Base-by-base conservation (phyloP, 352 stramenopile genomes). In the Globisporangium mamillatum region DNA sequence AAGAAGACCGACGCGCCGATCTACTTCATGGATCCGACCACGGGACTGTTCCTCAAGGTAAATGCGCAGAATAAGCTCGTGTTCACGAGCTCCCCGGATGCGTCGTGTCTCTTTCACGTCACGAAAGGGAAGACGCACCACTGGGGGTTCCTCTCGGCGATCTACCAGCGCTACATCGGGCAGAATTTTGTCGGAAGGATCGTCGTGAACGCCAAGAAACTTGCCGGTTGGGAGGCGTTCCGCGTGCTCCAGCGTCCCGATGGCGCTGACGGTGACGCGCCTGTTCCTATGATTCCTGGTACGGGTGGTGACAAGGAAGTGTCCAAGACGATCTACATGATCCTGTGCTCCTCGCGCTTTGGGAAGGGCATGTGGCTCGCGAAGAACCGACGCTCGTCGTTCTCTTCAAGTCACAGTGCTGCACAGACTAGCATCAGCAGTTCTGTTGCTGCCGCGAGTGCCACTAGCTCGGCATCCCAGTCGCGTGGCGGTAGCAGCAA, bases 311-410 rank as follows among this genome's bases (percentile, higher is more conserved):
- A 66, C 24, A 66, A 59, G 16, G 54, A 67, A 36, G 32, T 62
- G 16, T 71, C 61, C 3, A 63, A 66, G 34, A 76, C 73, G 6
- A 75, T 94, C 20, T 91, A 92, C 63, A 56, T 94, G 38, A 87
- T 94, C 48, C 58, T 94, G 38, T 91, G 85, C 71, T 91, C 83
- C 9, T 79, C 85, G 3, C 79, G 87, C 8, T 94, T 94, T 27
- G 87, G 87, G 18, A 93, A 93, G 63, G 85, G 85, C 68, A 92
- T 92, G 85, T 94, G 82, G 80, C 74, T 91, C 32, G 82, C 80
- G 16, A 82, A 87, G 25, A 83, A 81, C 36, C 70, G 64, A 18
- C 69, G 69, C 2, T 62, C 64, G n/a, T 57, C 58, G 6, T 56
- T 66, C 41, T 75, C 41, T 44, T 57, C 48, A 44, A 79, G 50